Conservation (phyloP, 2,329 filamentous ascomycete species). For the Cladorrhinum sp. region DNA sequence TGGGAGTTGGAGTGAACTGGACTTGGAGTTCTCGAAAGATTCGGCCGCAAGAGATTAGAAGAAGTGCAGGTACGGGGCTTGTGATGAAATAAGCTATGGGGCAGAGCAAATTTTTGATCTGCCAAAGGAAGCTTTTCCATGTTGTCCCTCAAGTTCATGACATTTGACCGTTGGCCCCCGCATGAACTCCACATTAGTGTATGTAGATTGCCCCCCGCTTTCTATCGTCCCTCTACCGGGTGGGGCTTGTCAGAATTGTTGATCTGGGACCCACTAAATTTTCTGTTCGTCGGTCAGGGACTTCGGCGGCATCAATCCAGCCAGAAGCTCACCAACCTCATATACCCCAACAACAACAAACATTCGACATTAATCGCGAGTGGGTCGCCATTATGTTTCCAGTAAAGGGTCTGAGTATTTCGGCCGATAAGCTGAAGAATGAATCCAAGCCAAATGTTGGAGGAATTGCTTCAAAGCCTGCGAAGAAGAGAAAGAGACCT, state of each 20-base stretch:
- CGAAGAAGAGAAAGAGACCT: constrained; percentile 57
- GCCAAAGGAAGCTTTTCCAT: background rate
- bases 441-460: constrained; percentile 50
- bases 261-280: constrained; percentile 20
- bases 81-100: background rate
- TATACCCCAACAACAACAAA: background rate
- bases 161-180: background rate
- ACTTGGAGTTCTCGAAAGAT: background rate
- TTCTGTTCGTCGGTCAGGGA: constrained; percentile 13
- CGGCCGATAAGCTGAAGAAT: constrained; percentile 66
- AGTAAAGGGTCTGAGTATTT: constrained; percentile 87
- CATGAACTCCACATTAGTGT: background rate
- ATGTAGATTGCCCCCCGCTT: background rate
- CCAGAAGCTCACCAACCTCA: background rate
- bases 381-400: constrained; percentile 67
- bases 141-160: background rate
- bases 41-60: background rate
- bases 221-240: background rate
- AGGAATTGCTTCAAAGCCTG: constrained; percentile 15
- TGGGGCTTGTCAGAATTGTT: background rate
- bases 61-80: background rate
- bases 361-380: background rate
- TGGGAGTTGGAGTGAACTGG: background rate
- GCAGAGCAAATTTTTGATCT: background rate
- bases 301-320: constrained; percentile 6